Conservation (phyloP, 306 rosid species). For the Quercus cerris region DNA sequence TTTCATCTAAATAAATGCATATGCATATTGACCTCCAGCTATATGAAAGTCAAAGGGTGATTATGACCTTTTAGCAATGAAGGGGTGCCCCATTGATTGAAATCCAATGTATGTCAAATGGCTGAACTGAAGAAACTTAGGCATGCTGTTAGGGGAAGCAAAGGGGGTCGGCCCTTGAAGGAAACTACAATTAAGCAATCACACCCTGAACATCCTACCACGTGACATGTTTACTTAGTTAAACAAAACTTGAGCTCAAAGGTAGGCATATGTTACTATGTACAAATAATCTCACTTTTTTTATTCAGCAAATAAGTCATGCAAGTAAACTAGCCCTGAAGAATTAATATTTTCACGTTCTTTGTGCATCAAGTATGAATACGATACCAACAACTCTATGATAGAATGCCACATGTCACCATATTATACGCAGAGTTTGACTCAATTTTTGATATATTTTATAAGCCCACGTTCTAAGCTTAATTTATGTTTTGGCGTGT, state of each 20-base stretch:
- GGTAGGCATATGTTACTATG: not conserved
- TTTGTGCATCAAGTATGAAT: not conserved
- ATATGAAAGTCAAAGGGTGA: conserved; percentile 44
- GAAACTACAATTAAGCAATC: conserved; percentile 21
- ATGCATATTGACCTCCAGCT: not conserved
- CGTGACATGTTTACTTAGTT: conserved; percentile 20
- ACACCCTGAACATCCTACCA: not conserved
- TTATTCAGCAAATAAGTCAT: conserved; percentile 10
- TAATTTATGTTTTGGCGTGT: not conserved
- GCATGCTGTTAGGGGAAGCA: conserved; percentile 67
- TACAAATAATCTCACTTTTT: conserved; percentile 16
- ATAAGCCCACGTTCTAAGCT: not conserved
- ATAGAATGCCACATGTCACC: not conserved
- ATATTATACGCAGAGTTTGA: too few species aligned
- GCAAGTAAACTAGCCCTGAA: conserved; percentile 16
- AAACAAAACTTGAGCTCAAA: conserved; percentile 35
- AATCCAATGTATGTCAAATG: conserved; percentile 8
- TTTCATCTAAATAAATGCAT: too few species aligned
- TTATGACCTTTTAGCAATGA: conserved; percentile 10
- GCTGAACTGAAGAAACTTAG: conserved; percentile 48
- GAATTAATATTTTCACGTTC: not conserved
- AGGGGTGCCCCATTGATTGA: conserved; percentile 10
- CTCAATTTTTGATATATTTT: not conserved
- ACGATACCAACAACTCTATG: not conserved
- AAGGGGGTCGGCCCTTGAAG: conserved; percentile 43